These are phyloP conservation scores for Rhodotorula babjevae DNA, from an alignment of 768 basidiomycete species.

Conservation along the genomic window DNA sequence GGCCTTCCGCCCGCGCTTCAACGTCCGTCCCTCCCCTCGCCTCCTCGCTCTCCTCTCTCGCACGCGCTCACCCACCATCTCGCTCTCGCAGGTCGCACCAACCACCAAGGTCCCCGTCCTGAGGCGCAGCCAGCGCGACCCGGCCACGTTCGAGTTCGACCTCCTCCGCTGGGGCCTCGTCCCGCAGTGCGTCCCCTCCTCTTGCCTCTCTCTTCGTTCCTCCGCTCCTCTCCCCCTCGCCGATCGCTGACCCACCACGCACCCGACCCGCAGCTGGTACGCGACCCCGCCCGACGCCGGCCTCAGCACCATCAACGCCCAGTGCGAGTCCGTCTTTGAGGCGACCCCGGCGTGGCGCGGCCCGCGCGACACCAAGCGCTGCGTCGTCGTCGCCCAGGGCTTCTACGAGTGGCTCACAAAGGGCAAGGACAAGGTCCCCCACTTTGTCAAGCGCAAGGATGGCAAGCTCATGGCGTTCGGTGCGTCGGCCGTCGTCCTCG, in stretches of 20 bases:
- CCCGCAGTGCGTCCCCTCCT: not conserved
- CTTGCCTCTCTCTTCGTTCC: not conserved
- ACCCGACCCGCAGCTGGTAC: slow-evolving; percentile 68
- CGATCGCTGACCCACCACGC: not conserved
- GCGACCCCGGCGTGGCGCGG: slow-evolving; percentile 75
- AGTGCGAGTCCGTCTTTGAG: slow-evolving; percentile 71
- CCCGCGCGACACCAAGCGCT: slow-evolving; percentile 74
- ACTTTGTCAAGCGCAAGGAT: slow-evolving; percentile 70
- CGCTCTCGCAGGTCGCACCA: slow-evolving; percentile 1
- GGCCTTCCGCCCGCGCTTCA: slow-evolving; percentile 1
- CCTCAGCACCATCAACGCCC: slow-evolving; percentile 83
- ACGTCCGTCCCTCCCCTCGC: slow-evolving; percentile 3
- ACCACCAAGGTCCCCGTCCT: slow-evolving; percentile 1
- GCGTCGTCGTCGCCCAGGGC: slow-evolving; percentile 77
- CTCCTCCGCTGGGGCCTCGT: slow-evolving; percentile 10
- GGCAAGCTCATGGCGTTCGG: slow-evolving; percentile 67
- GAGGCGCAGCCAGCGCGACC: not conserved
- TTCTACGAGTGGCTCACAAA: slow-evolving; percentile 95
- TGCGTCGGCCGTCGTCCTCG: slow-evolving; percentile 45
- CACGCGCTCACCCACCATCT: not conserved
- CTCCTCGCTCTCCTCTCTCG: not conserved
- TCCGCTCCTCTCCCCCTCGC: not conserved
- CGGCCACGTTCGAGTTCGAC: not conserved
- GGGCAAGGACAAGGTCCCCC: slow-evolving; percentile 67
- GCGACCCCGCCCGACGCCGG: slow-evolving; percentile 63